Base-by-base conservation (phyloP, 2,329 filamentous ascomycete species). In the Penicillium capsulatum region DNA sequence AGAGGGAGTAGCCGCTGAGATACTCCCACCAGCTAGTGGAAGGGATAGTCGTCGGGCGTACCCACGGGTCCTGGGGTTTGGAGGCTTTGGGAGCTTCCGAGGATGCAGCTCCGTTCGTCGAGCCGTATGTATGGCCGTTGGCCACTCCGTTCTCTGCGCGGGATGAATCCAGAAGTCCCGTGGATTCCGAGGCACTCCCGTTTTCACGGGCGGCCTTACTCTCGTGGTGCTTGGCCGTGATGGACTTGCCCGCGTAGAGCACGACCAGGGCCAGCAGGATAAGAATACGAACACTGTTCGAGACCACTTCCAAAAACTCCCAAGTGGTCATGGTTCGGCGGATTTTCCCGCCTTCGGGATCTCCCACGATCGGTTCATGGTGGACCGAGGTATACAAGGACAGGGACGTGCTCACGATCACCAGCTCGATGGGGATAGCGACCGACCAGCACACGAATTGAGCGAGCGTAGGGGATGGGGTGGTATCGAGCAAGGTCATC, bases 11-110 rank as follows among this genome's bases (percentile, higher is more conserved):
- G 31, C 91, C 89, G 48, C 84, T 82, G 45, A 96, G 72, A 63
- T 98, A 98, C 60, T 97, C 90, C 81, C 86, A 94, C 92, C 92
- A 98, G 36, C 83, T 92, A 52, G 86, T 88, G 53, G 86, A 85
- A 2, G 88, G 90, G 7, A 88, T 78, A 49, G 87, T 91, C 26
- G 84, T 84, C 2, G 90, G 90, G 53, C 91, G 84, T 63, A 94
- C 94, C 73, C 94, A 97, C 4, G 86, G 87, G 7, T 87, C 83
- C 46, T 73, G 65, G 2, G 64, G 63, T 34, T 66, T 67, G n/a
- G n/a, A n/a, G n/a, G n/a, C n/a, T 22, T 22, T 22, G 15, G 72
- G 62, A 48, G 70, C 65, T 34, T 68, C 54, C 38, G 70, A 53
- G 36, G 55, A 55, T 37, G 62, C 59, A 26, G 55, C 59, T 27